Base-by-base conservation (phyloP, 2,329 filamentous ascomycete species). In the Xylariaceae sp. region DNA sequence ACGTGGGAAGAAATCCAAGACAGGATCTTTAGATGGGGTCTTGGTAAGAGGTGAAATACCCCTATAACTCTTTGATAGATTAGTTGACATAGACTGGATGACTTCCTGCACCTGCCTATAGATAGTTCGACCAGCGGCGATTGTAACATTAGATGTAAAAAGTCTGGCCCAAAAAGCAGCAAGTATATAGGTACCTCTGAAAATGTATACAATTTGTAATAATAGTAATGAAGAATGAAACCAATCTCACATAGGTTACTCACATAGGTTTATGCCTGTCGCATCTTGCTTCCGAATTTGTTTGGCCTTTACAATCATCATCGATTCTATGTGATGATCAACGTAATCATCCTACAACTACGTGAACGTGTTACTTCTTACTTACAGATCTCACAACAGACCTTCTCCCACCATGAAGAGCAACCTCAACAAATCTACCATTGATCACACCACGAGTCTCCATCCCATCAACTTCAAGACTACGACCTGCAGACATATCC, bases 1-100 rank as follows among this genome's bases (percentile, higher is more conserved):
- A 78, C 79, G 22, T 97, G 94, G 92, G 87, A 88, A 47, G 88
- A 95, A 70, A 93, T 97, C 41, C 91, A 97, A 75, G 86, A 91
- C 52, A 79, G 87, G 49, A 94, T 97, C 63, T 82, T 86, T 42
- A 80, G 81, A 66, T 97, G 92, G 90, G 86, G 89, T 63, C 71
- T 97, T 56, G 92, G 92, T 5, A 82, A 80, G 65, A 68, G 73
- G 55, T 75, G 50, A 63, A 47, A 22, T 13, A 16, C 2, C 48
- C 31, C 13, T 16, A n/a, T 31, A 31, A 28, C 4, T 28, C 22
- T 28, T 28, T 28, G 7, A 4, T 28, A 28, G 22, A 28, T 28
- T 7, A 7, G 4, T 4, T 28, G 22, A 28, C 7, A 7, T 28
- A n/a, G n/a, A n/a, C n/a, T n/a, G 22, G 22, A 28, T 28, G 22